Percentiles rank a stretch among this genome's conserved stretches.
phyloP scores from a whole-genome alignment of 1,139 yeast genomes.

The Saccharomyces hybrid region DNA sequence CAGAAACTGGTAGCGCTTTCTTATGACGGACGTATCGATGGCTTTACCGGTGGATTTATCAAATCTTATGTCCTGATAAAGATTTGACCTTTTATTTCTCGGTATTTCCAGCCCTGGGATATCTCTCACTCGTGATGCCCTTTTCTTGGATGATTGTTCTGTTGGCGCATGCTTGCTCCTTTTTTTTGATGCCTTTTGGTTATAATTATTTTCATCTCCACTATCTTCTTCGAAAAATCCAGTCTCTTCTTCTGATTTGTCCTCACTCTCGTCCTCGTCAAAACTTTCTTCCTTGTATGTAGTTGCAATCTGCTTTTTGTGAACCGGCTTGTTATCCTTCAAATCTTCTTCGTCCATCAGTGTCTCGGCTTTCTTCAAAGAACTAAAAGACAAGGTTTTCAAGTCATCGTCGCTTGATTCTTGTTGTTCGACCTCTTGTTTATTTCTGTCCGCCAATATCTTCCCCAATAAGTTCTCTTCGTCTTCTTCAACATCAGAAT shows the following conservation, averaged over 20 bases:
- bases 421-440: conserved; percentile 11
- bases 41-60: conserved; percentile 86
- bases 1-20: conserved; percentile 74
- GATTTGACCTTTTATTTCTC: conserved; percentile 33
- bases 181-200: conserved; percentile 28
- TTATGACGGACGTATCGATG: conserved; percentile 54
- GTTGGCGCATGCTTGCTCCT: conserved; percentile 73
- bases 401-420: conserved; percentile 30
- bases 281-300: conserved; percentile 9
- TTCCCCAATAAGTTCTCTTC: conserved; percentile 4
- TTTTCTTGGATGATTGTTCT: conserved; percentile 62
- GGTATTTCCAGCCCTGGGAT: conserved; percentile 60
- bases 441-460: conserved; percentile 9
- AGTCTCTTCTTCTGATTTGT: conserved; percentile 17
- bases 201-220: conserved; percentile 4
- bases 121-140: conserved; percentile 62
- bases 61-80: conserved; percentile 76
- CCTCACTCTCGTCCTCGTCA: conserved; percentile 15
- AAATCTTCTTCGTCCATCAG: conserved; percentile 36
- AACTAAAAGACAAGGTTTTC: conserved; percentile 48
- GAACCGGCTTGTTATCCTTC: conserved; percentile 10
- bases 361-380: conserved; percentile 50
- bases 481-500: conserved; percentile 15
- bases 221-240: conserved; percentile 29
- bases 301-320: conserved; percentile 2